A percentile compares a stretch with the other conserved stretches of the same genome.
Conservation (phyloP, 148 eudicot species). For the Cornus florida region DNA sequence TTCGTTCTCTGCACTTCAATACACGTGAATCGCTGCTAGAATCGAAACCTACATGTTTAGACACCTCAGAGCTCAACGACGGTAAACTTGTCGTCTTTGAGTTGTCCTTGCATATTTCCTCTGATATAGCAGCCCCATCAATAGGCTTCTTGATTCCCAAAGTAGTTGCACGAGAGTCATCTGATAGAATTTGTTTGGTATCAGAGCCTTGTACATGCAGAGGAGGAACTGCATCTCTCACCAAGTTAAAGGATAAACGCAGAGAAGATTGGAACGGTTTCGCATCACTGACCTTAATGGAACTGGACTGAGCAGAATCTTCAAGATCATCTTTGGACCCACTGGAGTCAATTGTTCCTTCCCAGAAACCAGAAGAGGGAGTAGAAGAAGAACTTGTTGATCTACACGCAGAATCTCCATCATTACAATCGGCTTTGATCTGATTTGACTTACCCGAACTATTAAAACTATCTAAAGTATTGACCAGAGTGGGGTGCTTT, state of each 20-base stretch:
- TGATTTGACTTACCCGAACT: slow-evolving; percentile 16
- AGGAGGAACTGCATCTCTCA: slow-evolving; percentile 17
- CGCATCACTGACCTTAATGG: slow-evolving; percentile 23
- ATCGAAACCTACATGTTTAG: slow-evolving; percentile 21
- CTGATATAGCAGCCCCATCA: slow-evolving; percentile 18
- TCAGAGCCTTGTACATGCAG: slow-evolving; percentile 20
- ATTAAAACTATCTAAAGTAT: slow-evolving; percentile 18
- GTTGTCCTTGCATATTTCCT: slow-evolving; percentile 21
- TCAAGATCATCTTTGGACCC: slow-evolving; percentile 28
- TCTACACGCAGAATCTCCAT: slow-evolving; percentile 23
- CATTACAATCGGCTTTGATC: slow-evolving; percentile 9
- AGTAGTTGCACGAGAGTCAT: slow-evolving; percentile 23
- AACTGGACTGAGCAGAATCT: slow-evolving; percentile 22
- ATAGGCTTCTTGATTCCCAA: slow-evolving; percentile 30
- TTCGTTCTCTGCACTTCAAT: slow-evolving; percentile 22
- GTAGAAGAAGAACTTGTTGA: slow-evolving; percentile 37
- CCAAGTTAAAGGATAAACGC: slow-evolving; percentile 14
- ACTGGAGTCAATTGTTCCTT: slow-evolving; percentile 48
- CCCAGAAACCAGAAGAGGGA: slow-evolving; percentile 73
- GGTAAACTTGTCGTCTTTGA: slow-evolving; percentile 22
- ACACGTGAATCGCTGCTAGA: slow-evolving; percentile 12
- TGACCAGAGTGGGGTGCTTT: slow-evolving; percentile 6
- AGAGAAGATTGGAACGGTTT: slow-evolving; percentile 21
- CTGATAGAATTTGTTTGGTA: background rate
- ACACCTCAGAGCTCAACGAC: slow-evolving; percentile 14